A percentile compares a stretch with the other conserved stretches of the same genome.
phyloP scores from a whole-genome alignment of 1,284 basidiomycete species.

The Melanopsichium pennsylvanicum region DNA sequence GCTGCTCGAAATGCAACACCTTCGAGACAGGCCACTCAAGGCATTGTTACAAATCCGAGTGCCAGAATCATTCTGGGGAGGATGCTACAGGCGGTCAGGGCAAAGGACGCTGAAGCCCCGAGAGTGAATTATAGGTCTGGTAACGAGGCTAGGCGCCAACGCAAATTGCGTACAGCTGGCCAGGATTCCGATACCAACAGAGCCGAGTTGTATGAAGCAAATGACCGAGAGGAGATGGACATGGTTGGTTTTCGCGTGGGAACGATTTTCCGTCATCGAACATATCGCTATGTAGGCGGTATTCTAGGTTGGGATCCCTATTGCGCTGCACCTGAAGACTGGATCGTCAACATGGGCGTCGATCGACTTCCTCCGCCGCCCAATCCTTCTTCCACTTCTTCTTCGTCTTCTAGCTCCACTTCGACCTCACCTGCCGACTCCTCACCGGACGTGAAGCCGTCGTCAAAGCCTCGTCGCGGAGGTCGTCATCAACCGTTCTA shows the following conservation, averaged over 20 bases:
- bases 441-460: no score
- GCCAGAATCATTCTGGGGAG: slow-evolving; percentile 7
- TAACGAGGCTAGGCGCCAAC: background rate
- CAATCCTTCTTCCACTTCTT: background rate
- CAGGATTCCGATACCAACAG: no score
- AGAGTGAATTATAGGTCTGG: slow-evolving; percentile 9
- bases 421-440: background rate
- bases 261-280: slow-evolving; percentile 48
- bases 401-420: no score
- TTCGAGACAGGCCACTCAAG: background rate
- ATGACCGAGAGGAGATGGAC: slow-evolving; percentile 3
- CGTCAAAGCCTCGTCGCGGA: slow-evolving; percentile 1
- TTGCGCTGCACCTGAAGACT: slow-evolving; percentile 43
- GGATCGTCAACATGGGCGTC: slow-evolving; percentile 53
- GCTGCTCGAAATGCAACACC: background rate
- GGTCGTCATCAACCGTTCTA: slow-evolving; percentile 44
- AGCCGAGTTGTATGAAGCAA: no score
- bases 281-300: slow-evolving; percentile 41
- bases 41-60: slow-evolving; percentile 8
- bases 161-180: background rate
- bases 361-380: slow-evolving; percentile 31
- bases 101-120: slow-evolving; percentile 15
- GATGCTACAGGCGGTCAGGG: slow-evolving; percentile 26
- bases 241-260: slow-evolving; percentile 31
- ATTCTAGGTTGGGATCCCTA: slow-evolving; percentile 43